Conservation (phyloP, 106 monocot species). For the Dendrobium nobile region DNA sequence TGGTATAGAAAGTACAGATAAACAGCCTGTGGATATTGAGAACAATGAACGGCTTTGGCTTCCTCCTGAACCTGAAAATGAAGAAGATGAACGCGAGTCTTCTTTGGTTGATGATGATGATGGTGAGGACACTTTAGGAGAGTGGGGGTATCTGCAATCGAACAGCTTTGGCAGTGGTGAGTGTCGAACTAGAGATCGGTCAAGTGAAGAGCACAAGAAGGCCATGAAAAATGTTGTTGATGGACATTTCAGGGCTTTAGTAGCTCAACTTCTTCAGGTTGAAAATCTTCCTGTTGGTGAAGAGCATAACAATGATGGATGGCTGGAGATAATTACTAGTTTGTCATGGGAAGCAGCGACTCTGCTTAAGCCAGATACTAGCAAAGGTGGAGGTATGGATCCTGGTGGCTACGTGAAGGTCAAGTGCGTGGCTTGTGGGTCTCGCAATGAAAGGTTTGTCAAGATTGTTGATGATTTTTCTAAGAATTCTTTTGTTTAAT, state of each 20-base stretch:
- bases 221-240: conserved; percentile 78
- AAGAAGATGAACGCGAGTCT: conserved; percentile 56
- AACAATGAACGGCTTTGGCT: conserved; percentile 68
- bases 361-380: conserved; percentile 82
- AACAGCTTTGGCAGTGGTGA: conserved; percentile 64
- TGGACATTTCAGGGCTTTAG: conserved; percentile 82
- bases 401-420: conserved; percentile 82
- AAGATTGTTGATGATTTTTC: background rate
- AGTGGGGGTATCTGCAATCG: conserved; percentile 60
- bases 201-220: conserved; percentile 67
- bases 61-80: conserved; percentile 81
- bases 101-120: conserved; percentile 56
- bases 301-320: conserved; percentile 48
- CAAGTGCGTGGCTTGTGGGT: conserved; percentile 80
- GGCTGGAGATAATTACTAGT: conserved; percentile 78
- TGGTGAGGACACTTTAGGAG: conserved; percentile 46
- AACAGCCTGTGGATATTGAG: conserved; percentile 67
- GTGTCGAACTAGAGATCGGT: conserved; percentile 32
- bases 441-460: conserved; percentile 59
- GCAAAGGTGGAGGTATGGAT: conserved; percentile 85
- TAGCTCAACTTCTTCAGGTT: conserved; percentile 81
- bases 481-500: background rate
- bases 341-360: conserved; percentile 89
- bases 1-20: conserved; percentile 36
- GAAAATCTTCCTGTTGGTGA: conserved; percentile 53